These are phyloP conservation scores for Euphrasia arctica DNA, from an alignment of 305 asterid genomes.

Conservation along the genomic window DNA sequence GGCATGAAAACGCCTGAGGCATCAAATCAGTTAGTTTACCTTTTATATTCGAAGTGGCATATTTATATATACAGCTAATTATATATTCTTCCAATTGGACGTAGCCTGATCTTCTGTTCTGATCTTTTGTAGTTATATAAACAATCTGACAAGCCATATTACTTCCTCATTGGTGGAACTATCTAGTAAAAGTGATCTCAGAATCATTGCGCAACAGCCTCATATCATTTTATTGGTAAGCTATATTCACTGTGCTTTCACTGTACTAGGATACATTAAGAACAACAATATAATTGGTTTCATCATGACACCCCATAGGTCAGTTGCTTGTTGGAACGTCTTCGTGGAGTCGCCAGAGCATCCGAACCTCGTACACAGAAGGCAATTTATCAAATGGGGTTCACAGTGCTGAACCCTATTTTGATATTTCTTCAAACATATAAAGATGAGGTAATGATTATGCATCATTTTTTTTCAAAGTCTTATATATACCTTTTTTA, in stretches of 20 bases:
- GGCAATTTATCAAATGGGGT: conserved; percentile 87
- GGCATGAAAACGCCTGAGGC: conserved; percentile 60
- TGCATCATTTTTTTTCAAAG: conserved; percentile 1
- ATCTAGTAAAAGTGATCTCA: conserved; percentile 70
- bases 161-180: conserved; percentile 65
- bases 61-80: conserved; percentile 15
- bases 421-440: conserved; percentile 73
- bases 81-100: conserved; percentile 25
- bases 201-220: conserved; percentile 78
- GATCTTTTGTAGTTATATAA: conserved; percentile 55
- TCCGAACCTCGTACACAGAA: conserved; percentile 88
- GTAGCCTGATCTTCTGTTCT: conserved; percentile 23
- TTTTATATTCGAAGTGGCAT: background rate
- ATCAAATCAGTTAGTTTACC: conserved; percentile 61
- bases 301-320: conserved; percentile 50
- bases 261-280: conserved; percentile 14
- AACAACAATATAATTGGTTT: conserved; percentile 23
- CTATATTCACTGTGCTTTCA: conserved; percentile 22
- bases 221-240: conserved; percentile 76
- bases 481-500: conserved; percentile 25
- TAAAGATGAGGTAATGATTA: conserved; percentile 70
- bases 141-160: conserved; percentile 68
- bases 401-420: conserved; percentile 64
- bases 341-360: conserved; percentile 95
- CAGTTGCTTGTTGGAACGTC: conserved; percentile 90